Percentiles rank a stretch among this genome's conserved stretches.
phyloP scores from a whole-genome alignment of 495 filamentous ascomycete species.

The Oidiodendron maius region DNA sequence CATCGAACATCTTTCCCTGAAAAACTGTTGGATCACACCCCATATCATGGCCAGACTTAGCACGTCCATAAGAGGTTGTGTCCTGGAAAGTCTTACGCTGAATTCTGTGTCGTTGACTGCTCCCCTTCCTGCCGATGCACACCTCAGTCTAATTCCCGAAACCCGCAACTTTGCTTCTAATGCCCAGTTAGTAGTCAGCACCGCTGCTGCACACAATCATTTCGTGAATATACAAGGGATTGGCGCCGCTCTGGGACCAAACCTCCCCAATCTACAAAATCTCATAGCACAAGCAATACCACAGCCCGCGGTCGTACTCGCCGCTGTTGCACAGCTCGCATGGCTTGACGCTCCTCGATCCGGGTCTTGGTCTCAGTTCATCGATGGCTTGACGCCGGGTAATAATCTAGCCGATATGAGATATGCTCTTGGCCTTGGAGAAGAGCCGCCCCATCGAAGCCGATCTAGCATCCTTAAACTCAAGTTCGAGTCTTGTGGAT shows the following conservation, averaged over 20 bases:
- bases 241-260: not conserved
- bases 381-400: constrained; percentile 36
- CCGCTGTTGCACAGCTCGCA: not conserved
- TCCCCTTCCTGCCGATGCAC: constrained; percentile 8
- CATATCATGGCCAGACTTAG: constrained; percentile 31
- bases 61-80: constrained; percentile 8
- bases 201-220: not conserved
- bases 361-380: constrained; percentile 34
- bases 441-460: constrained; percentile 2
- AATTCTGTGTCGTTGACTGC: constrained; percentile 40
- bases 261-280: not conserved
- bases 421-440: constrained; percentile 13
- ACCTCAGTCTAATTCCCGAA: constrained; percentile 1
- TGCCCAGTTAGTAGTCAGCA: not conserved
- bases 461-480: constrained; percentile 23
- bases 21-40: constrained; percentile 48
- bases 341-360: constrained; percentile 16
- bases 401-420: constrained; percentile 23
- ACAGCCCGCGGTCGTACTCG: not conserved
- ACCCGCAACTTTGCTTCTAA: not conserved
- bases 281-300: not conserved
- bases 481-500: constrained; percentile 40
- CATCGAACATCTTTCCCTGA: constrained; percentile 46
- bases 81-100: constrained; percentile 31
- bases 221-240: not conserved